A percentile compares a stretch with the other conserved stretches of the same genome.
These are phyloP conservation scores for Porphyridium purpureum DNA, from an alignment of 23 red algal genomes.

Conservation along the genomic window DNA sequence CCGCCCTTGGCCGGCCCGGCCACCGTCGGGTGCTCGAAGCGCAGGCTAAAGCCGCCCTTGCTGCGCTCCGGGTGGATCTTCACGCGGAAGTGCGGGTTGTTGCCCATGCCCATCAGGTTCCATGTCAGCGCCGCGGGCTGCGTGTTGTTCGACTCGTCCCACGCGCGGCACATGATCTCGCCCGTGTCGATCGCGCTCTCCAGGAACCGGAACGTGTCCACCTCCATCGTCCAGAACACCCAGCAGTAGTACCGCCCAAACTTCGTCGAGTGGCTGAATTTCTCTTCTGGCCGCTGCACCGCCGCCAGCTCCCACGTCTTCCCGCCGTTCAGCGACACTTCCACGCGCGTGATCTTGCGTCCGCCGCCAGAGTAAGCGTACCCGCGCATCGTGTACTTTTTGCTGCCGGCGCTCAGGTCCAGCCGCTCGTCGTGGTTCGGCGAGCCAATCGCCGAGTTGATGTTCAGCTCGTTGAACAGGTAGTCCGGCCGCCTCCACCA, in stretches of 20 bases:
- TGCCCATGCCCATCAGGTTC: constrained; percentile 97
- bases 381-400: constrained; percentile 73
- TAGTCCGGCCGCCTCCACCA: constrained; percentile 94
- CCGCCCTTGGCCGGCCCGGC: constrained; percentile 56
- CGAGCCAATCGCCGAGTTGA: constrained; percentile 81
- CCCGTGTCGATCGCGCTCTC: constrained; percentile 28
- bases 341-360: constrained; percentile 78
- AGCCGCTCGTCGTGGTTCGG: constrained; percentile 79
- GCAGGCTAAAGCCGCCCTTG: constrained; percentile 30
- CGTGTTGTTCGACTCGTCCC: constrained; percentile 84
- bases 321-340: constrained; percentile 70
- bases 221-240: constrained; percentile 63
- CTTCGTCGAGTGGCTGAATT: constrained; percentile 28
- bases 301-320: constrained; percentile 55
- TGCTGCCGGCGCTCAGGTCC: constrained; percentile 18
- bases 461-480: constrained; percentile 92
- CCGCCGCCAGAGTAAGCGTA: constrained; percentile 95
- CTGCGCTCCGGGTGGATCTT: constrained; percentile 36
- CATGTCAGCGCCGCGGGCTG: constrained; percentile 82
- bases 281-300: constrained; percentile 57
- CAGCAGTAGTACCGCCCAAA: constrained; percentile 65
- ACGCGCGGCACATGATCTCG: constrained; percentile 62
- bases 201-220: constrained; percentile 56
- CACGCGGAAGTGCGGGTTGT: constrained; percentile 86
- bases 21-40: constrained; percentile 84